Evolutionary conservation across 1,284 basidiomycete species (phyloP), one percentile per base, ranked within the genome.

Genomic region (Fomitopsis pinicola): DNA sequence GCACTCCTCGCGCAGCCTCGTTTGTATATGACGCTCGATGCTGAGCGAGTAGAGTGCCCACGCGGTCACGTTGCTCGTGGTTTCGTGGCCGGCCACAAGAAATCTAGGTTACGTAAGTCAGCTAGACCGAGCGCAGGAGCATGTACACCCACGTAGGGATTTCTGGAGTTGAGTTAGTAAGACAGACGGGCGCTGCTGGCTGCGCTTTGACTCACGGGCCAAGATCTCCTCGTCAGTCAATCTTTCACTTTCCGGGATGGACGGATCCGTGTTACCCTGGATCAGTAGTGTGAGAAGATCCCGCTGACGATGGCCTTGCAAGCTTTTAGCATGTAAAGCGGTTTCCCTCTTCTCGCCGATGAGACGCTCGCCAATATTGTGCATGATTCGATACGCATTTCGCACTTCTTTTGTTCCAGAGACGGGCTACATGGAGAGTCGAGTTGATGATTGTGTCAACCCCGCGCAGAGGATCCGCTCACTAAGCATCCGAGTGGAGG

Each of bases 21-120:
- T 72, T 70, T 95, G 92, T 0, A 85, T 75, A 0, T 79, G 76
- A 0, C 78, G 82, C 58, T 84, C 65, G 44, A 79, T 77, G 0
- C 84, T 74, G 3, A 96, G 82, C 1, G 84, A 80, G 71, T 80
- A 90, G 0, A 95, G 76, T 0, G 85, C 84, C 86, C 86, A 88
- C 0, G 80, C 79, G 0, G 80, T 79, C 1, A 68, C 70, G 6
- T 72, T 66, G 52, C 65, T 67, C 28, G 78, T 79, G 0, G 93
- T 94, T 70, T 94, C 92, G 72, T 94, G 89, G 2, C 92, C 92
- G 5, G 87, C 86, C 5, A 84, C 76, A 1, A 89, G 69, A 73
- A 87, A 59, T 22, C 58, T 59, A 26, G 17, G 1, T 42, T 6
- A 4, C 12, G 36, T 45, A 9, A 6, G 38, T 12, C 14, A 10